phyloP scores from a whole-genome alignment of 1,284 basidiomycete species.

The Austroboletus novae-zelandiae region DNA sequence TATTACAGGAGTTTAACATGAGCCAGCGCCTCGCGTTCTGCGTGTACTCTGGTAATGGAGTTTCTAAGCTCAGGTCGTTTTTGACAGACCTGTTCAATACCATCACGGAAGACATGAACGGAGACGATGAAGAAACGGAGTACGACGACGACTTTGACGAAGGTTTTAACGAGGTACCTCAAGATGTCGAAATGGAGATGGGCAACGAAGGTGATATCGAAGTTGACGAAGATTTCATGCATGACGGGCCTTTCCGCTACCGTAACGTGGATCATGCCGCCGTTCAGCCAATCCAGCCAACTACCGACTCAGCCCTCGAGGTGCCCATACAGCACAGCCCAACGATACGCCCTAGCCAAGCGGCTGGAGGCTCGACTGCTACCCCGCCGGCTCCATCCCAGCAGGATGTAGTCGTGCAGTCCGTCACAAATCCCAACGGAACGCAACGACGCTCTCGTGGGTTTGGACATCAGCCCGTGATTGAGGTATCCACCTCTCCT shows the following conservation, averaged over 20 bases:
- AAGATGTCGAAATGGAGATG: conserved; percentile 50
- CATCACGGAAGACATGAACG: conserved; percentile 65
- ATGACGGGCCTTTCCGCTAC: conserved; percentile 30
- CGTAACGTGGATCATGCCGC: conserved; percentile 11
- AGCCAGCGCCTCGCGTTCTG: conserved; percentile 94
- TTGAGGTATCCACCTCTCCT: conserved; percentile 60
- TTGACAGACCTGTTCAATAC: conserved; percentile 70
- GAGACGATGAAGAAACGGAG: conserved; percentile 66
- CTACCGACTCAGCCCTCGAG: conserved; percentile 25
- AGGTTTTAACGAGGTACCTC: conserved; percentile 46
- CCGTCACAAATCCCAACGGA: conserved; percentile 13
- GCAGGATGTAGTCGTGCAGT: conserved; percentile 20
- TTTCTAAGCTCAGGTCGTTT: conserved; percentile 79
- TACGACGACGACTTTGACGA: conserved; percentile 68
- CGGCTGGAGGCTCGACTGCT: conserved; percentile 6
- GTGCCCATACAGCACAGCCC: conserved; percentile 32
- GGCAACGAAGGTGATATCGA: conserved; percentile 45
- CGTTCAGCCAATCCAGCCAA: conserved; percentile 30
- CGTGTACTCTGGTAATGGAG: conserved; percentile 93
- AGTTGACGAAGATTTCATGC: conserved; percentile 38
- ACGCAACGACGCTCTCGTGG: conserved; percentile 36
- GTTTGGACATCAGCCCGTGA: conserved; percentile 59
- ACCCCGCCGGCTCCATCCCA: conserved; percentile 4
- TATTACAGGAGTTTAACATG: conserved; percentile 83
- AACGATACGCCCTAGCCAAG: conserved; percentile 26